Evolutionary conservation across 345 rosid genomes (phyloP).

Genomic region (Pelargonium nanum): DNA sequence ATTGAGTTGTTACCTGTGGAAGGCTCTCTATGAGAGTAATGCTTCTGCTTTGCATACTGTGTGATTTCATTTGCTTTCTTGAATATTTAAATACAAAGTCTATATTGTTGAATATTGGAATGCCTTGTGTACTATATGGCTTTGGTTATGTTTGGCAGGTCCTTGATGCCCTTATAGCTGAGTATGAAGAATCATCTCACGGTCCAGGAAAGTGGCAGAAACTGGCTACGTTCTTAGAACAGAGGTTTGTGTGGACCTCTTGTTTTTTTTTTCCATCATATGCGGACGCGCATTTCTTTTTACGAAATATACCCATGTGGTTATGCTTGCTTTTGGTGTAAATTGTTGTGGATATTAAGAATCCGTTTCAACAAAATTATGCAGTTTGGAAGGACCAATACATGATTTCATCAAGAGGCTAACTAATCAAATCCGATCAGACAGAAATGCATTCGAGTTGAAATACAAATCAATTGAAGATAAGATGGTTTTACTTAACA

Average conservation of each 20-base stretch:
- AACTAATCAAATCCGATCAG: constrained; percentile 68
- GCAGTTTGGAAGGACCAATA: constrained; percentile 89
- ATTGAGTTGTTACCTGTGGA: background rate
- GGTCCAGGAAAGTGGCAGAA: constrained; percentile 96
- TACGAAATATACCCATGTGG: background rate
- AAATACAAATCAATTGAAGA: constrained; percentile 83
- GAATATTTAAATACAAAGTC: background rate
- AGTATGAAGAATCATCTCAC: constrained; percentile 65
- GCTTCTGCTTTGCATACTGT: background rate
- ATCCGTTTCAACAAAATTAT: constrained; percentile 5
- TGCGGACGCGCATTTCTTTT: background rate
- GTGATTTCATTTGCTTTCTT: background rate
- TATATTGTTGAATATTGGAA: background rate
- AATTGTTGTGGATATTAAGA: background rate
- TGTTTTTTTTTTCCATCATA: background rate
- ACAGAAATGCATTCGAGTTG: constrained; percentile 65
- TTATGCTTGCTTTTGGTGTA: background rate
- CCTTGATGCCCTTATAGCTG: constrained; percentile 64
- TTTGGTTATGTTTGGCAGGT: constrained; percentile 37
- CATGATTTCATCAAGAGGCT: constrained; percentile 70
- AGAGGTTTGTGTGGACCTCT: constrained; percentile 42
- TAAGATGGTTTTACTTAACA: constrained; percentile 56
- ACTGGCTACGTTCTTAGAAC: constrained; percentile 69
- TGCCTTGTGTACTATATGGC: constrained; percentile 1
- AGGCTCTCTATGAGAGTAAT: background rate